These are phyloP conservation scores for Nannizzia gypsea DNA, from an alignment of 2,329 filamentous ascomycete genomes.

Conservation along the genomic window DNA sequence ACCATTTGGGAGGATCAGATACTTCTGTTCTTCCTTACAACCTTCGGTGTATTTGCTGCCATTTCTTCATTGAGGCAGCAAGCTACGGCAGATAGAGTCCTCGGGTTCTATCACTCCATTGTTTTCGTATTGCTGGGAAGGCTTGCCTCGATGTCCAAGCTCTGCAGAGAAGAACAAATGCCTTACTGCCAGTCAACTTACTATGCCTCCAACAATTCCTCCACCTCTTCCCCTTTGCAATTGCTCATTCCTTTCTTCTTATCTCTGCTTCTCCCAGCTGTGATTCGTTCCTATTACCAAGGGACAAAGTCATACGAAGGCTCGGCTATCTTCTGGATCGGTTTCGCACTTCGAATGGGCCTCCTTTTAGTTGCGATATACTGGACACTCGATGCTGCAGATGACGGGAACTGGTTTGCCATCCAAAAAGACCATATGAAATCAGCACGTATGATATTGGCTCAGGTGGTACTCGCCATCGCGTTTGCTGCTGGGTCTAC, in stretches of 20 bases:
- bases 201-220: conserved; percentile 82
- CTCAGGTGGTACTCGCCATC: conserved; percentile 68
- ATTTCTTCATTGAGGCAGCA: conserved; percentile 64
- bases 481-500: conserved; percentile 73
- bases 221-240: conserved; percentile 87
- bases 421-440: conserved; percentile 55
- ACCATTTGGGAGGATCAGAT: conserved; percentile 99
- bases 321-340: conserved; percentile 73
- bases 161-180: conserved; percentile 98
- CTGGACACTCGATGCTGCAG: conserved; percentile 82
- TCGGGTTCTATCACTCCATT: conserved; percentile 75
- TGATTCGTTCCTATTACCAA: conserved; percentile 72
- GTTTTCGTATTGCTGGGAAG: conserved; percentile 70
- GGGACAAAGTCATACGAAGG: conserved; percentile 82
- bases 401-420: conserved; percentile 67
- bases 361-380: conserved; percentile 66
- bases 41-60: conserved; percentile 68
- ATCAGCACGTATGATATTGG: conserved; percentile 60
- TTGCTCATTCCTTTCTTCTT: conserved; percentile 66
- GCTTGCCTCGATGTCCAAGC: conserved; percentile 71
- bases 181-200: conserved; percentile 91
- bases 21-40: conserved; percentile 76
- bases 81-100: conserved; percentile 52
- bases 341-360: conserved; percentile 62
- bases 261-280: conserved; percentile 56